phyloP scores from a whole-genome alignment of 2,329 filamentous ascomycete genomes.

The Venturia aucupariae region DNA sequence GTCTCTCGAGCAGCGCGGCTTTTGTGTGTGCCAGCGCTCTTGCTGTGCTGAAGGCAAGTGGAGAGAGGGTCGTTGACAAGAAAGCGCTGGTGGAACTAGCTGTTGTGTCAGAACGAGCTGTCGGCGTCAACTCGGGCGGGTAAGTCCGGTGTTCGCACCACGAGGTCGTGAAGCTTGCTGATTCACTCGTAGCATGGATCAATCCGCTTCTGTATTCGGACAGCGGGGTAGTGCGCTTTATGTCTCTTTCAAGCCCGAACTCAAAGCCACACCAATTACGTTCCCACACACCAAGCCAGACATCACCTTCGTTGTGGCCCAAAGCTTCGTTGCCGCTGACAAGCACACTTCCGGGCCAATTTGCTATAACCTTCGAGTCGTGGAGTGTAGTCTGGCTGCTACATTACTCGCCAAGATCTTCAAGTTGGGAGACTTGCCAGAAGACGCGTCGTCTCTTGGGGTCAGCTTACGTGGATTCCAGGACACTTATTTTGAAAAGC shows the following conservation, averaged over 20 bases:
- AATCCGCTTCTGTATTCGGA: conserved; percentile 91
- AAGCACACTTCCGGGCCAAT: conserved; percentile 90
- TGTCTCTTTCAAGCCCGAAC: conserved; percentile 75
- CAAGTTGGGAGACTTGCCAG: conserved; percentile 52
- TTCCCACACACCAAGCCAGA: conserved; percentile 77
- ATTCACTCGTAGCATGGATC: conserved; percentile 66
- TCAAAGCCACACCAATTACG: conserved; percentile 66
- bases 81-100: conserved; percentile 85
- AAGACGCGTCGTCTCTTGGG: conserved; percentile 73
- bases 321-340: conserved; percentile 88
- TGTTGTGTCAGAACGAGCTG: conserved; percentile 86
- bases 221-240: conserved; percentile 77
- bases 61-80: conserved; percentile 71
- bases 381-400: conserved; percentile 87
- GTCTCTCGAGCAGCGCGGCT: conserved; percentile 86
- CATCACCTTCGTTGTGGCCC: conserved; percentile 84
- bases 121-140: conserved; percentile 95
- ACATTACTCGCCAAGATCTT: conserved; percentile 52
- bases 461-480: conserved; percentile 82
- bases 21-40: conserved; percentile 86
- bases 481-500: conserved; percentile 61
- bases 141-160: conserved; percentile 33
- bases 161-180: not conserved
- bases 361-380: conserved; percentile 93
- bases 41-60: conserved; percentile 79